These are phyloP conservation scores for Knoxdaviesia capensis DNA, from an alignment of 2,329 filamentous ascomycete genomes.

Conservation along the genomic window DNA sequence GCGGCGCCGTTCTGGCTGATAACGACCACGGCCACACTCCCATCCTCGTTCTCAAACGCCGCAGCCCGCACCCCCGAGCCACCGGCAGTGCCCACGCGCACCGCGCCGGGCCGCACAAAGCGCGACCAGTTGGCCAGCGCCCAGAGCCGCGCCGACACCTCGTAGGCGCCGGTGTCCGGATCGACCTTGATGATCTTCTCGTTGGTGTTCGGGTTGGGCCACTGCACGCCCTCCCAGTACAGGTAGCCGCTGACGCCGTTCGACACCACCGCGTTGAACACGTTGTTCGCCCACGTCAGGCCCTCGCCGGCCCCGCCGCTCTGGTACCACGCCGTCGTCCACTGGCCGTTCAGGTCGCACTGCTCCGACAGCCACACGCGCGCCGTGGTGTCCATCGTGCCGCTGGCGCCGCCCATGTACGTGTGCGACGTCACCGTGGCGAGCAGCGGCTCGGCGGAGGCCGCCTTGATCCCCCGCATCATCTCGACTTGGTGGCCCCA, in stretches of 20 bases:
- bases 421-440: slow-evolving; percentile 18
- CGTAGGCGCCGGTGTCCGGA: slow-evolving; percentile 13
- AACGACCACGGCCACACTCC: slow-evolving; percentile 16
- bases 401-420: slow-evolving; percentile 18
- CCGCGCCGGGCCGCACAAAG: slow-evolving; percentile 16
- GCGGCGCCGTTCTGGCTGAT: slow-evolving; percentile 10
- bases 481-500: slow-evolving; percentile 17
- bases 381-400: slow-evolving; percentile 18
- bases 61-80: slow-evolving; percentile 12
- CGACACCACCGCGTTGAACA: slow-evolving; percentile 26
- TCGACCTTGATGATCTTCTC: slow-evolving; percentile 12
- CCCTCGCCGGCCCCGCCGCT: slow-evolving; percentile 27
- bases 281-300: slow-evolving; percentile 32
- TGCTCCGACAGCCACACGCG: slow-evolving; percentile 32
- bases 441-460: slow-evolving; percentile 12
- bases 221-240: slow-evolving; percentile 28
- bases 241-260: slow-evolving; percentile 29
- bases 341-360: slow-evolving; percentile 22
- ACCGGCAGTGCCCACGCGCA: slow-evolving; percentile 12
- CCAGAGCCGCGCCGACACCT: slow-evolving; percentile 14
- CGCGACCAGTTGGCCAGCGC: slow-evolving; percentile 20
- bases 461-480: slow-evolving; percentile 15
- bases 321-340: slow-evolving; percentile 23
- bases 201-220: slow-evolving; percentile 3
- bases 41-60: slow-evolving; percentile 17